phyloP scores from a whole-genome alignment of 2,329 filamentous ascomycete genomes.

The Aspergillus sp. region DNA sequence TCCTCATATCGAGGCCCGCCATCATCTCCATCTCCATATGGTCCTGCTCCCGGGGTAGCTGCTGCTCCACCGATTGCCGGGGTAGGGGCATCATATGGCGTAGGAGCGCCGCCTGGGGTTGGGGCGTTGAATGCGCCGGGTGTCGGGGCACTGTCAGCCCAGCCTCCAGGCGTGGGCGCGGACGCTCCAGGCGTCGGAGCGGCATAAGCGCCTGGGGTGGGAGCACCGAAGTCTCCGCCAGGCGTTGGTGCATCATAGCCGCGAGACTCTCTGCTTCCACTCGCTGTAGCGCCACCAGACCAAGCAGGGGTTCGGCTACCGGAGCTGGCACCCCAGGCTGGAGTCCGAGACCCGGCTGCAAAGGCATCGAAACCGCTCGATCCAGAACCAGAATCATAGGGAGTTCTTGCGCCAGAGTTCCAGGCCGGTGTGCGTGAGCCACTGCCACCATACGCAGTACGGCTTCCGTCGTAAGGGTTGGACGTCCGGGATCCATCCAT shows the following conservation, averaged over 20 bases:
- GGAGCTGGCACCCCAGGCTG: conserved; percentile 55
- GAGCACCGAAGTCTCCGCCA: conserved; percentile 60
- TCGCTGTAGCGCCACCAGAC: conserved; percentile 26
- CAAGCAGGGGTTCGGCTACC: conserved; percentile 44
- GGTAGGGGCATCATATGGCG: conserved; percentile 43
- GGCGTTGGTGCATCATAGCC: conserved; percentile 72
- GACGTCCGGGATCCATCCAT: conserved; percentile 53
- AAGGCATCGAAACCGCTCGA: conserved; percentile 65
- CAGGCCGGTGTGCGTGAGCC: conserved; percentile 64
- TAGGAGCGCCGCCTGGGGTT: conserved; percentile 31
- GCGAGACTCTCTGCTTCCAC: conserved; percentile 23
- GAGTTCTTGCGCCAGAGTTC: conserved; percentile 74
- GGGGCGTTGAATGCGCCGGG: conserved; percentile 44
- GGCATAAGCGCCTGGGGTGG: conserved; percentile 56
- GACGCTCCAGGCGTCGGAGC: conserved; percentile 68
- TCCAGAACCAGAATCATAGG: conserved; percentile 59
- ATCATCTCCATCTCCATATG: conserved; percentile 32
- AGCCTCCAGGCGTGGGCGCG: conserved; percentile 48
- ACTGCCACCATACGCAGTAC: conserved; percentile 70
- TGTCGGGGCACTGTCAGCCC: conserved; percentile 42
- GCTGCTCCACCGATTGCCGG: conserved; percentile 37
- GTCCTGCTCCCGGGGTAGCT: conserved; percentile 35
- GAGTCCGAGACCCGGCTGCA: conserved; percentile 69
- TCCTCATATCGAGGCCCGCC: conserved; percentile 41
- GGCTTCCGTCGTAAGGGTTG: conserved; percentile 63